These are phyloP conservation scores for Trichoderma orchidacearum DNA, from an alignment of 495 filamentous ascomycete species.

Conservation along the genomic window DNA sequence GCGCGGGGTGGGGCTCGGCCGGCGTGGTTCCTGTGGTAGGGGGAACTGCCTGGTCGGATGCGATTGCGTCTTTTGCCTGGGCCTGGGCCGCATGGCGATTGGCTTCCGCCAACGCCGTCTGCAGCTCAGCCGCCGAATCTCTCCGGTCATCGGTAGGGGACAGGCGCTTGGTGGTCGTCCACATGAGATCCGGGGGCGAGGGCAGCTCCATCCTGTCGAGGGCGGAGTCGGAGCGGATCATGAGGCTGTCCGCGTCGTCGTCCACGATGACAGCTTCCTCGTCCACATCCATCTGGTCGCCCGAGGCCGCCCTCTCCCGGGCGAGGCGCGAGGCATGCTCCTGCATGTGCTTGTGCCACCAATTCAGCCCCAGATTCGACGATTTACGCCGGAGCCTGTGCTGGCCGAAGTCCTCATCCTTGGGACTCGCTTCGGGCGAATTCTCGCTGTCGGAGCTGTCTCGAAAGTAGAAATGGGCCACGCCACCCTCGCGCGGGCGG, in stretches of 20 bases:
- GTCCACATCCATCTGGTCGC: background rate
- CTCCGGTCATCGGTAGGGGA: background rate
- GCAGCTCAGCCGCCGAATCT: conserved; percentile 18
- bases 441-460: conserved; percentile 30
- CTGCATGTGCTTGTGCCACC: conserved; percentile 39
- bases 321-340: conserved; percentile 25
- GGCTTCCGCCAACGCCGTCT: background rate
- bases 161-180: conserved; percentile 15
- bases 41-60: background rate
- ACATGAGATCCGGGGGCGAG: conserved; percentile 27
- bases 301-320: conserved; percentile 4
- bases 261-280: background rate
- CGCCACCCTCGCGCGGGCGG: conserved; percentile 28
- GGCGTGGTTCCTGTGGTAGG: background rate
- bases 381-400: conserved; percentile 25
- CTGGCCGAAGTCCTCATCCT: conserved; percentile 14
- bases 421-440: conserved; percentile 10
- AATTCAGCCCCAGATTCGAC: conserved; percentile 30
- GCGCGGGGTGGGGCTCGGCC: background rate
- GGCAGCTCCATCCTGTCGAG: conserved; percentile 29
- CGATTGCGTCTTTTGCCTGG: background rate
- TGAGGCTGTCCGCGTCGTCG: conserved; percentile 8
- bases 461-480: conserved; percentile 40
- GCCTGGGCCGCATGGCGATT: background rate
- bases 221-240: conserved; percentile 12